Percentiles rank a stretch among this genome's conserved stretches.
phyloP scores from a whole-genome alignment of 495 filamentous ascomycete genomes.

The Echria macrotheca region DNA sequence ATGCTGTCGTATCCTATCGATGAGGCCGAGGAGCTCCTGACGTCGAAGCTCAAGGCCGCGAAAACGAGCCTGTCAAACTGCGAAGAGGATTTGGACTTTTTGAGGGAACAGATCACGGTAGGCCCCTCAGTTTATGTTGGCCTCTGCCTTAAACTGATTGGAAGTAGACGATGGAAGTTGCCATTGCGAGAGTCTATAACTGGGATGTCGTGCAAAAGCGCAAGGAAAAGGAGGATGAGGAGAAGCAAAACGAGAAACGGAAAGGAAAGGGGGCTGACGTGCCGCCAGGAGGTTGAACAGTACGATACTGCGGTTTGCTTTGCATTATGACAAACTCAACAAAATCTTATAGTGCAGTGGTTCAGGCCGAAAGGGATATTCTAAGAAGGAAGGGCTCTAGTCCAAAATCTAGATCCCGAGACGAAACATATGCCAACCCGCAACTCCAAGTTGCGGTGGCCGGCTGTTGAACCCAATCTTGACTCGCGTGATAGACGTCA shows the following conservation, averaged over 20 bases:
- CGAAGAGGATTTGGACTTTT: constrained; percentile 94
- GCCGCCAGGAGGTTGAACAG: constrained; percentile 17
- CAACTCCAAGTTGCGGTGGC: no score
- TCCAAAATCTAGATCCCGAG: no score
- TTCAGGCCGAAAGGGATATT: no score
- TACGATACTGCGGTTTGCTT: no score
- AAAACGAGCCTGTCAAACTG: constrained; percentile 73
- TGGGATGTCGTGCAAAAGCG: constrained; percentile 94
- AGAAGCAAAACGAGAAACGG: constrained; percentile 34
- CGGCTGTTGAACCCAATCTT: no score
- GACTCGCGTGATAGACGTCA: no score
- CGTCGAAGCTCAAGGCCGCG: constrained; percentile 73
- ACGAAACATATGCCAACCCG: no score
- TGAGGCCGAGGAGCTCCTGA: constrained; percentile 76
- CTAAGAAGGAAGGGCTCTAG: no score
- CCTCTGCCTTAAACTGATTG: no score
- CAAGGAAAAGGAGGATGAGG: constrained; percentile 77
- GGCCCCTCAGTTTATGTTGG: background rate
- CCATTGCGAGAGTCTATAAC: constrained; percentile 95
- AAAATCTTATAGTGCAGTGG: no score
- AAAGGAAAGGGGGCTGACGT: constrained; percentile 32
- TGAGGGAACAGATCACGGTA: constrained; percentile 95
- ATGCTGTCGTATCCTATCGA: constrained; percentile 91
- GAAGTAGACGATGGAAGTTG: constrained; percentile 94
- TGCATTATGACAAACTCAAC: no score